Evolutionary conservation across 2,329 filamentous ascomycete genomes (phyloP).

Genomic region (Pseudogymnoascus sp.): DNA sequence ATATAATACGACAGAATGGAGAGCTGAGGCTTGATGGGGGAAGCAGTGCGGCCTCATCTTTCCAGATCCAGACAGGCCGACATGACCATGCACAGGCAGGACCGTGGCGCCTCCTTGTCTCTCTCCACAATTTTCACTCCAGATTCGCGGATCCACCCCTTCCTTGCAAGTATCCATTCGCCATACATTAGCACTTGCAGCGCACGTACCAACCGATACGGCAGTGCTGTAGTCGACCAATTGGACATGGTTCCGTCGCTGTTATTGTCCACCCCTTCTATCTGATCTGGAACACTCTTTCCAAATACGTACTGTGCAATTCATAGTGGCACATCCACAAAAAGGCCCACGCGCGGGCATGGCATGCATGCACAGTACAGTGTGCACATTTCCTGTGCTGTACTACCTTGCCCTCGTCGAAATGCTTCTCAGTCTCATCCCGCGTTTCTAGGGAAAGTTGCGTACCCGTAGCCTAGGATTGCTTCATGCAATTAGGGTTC

Average conservation of each 20-base stretch:
- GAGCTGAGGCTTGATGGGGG: not conserved
- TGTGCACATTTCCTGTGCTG: not conserved
- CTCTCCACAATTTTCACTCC: not conserved
- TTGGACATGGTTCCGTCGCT: not conserved
- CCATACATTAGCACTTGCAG: not conserved
- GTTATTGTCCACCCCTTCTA: not conserved
- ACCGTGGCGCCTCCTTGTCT: not conserved
- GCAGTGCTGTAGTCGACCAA: not conserved
- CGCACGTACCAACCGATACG: not conserved
- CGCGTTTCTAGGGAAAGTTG: no score
- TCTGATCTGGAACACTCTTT: not conserved
- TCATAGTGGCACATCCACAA: not conserved
- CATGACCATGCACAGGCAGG: not conserved
- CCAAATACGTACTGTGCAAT: not conserved
- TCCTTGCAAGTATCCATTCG: not conserved
- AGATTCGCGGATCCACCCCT: not conserved
- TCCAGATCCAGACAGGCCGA: not conserved
- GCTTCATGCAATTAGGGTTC: not conserved
- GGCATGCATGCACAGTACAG: not conserved
- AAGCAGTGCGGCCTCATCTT: slow-evolving; percentile 6
- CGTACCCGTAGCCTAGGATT: not conserved
- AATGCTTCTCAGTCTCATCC: not conserved
- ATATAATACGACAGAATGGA: not conserved
- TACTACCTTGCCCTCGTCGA: not conserved
- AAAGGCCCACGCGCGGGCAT: not conserved